Percentiles rank a stretch among this genome's conserved stretches.
phyloP scores from a whole-genome alignment of 768 basidiomycete species.

The Mycena vulgaris region DNA sequence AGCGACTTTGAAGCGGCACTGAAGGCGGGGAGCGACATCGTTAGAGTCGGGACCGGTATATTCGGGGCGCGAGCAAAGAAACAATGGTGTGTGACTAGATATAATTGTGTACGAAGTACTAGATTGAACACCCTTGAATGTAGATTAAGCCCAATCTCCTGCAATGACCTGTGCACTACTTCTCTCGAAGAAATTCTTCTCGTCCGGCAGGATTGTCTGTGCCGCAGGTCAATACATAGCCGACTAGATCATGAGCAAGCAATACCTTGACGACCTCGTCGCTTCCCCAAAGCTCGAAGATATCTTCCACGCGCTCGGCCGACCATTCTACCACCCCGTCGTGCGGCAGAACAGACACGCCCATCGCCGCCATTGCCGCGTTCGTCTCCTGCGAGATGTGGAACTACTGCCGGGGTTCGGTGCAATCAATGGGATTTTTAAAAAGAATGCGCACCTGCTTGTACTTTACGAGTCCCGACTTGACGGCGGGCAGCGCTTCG shows the following conservation, averaged over 20 bases:
- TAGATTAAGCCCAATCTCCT: conserved; percentile 23
- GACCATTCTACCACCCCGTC: conserved; percentile 29
- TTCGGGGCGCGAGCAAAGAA: conserved; percentile 84
- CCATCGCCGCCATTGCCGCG: conserved; percentile 16
- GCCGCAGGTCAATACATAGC: not conserved
- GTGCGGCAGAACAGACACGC: conserved; percentile 13
- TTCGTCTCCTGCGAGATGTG: conserved; percentile 26
- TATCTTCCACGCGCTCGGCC: conserved; percentile 26
- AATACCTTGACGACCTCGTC: conserved; percentile 12
- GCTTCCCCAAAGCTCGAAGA: conserved; percentile 19
- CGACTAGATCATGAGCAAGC: not conserved
- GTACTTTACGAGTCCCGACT: conserved; percentile 31
- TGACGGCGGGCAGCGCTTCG: conserved; percentile 28
- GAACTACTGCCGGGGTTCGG: conserved; percentile 16
- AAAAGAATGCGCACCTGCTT: conserved; percentile 10
- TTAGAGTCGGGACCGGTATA: conserved; percentile 92
- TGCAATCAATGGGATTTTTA: not conserved
- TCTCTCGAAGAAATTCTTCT: conserved; percentile 35
- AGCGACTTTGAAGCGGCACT: conserved; percentile 87
- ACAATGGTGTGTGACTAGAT: not conserved
- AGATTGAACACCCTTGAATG: no score
- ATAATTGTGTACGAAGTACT: no score
- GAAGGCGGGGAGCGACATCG: conserved; percentile 86
- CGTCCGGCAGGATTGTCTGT: conserved; percentile 28
- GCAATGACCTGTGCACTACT: conserved; percentile 25